Base-by-base conservation (phyloP, 225 moss, liverwort and hornwort genomes). In the Climacium dendroides region DNA sequence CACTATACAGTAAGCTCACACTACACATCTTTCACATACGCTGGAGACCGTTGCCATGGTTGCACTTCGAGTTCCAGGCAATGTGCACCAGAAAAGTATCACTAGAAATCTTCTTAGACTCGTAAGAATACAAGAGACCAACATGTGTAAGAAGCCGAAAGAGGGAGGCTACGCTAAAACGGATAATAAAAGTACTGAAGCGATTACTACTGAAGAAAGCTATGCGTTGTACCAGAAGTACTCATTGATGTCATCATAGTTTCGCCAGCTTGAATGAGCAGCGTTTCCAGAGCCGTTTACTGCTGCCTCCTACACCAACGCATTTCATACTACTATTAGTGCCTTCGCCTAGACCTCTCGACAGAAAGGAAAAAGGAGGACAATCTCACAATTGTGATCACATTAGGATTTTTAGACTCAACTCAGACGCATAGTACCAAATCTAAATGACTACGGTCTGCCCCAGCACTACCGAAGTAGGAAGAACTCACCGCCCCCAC, bases 241-340 rank as follows among this genome's bases (percentile, higher is more conserved):
- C 84, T 98, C 98, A 90, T 98, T 98, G 90, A 98, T 91, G 70
- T 98, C 98, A 87, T 98, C 98, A 87, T 98, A 98, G 86, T 98
- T 99, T 87, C 99, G 95, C 99, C 99, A 99, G 39, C 91, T 94
- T 89, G 99, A 96, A 92, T 99, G 99, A n/a, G 94, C 88, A 88
- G 92, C 90, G 53, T 90, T 93, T 78, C 96, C 98, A 47, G 78
- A 26, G 28, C 64, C 85, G 81, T 96, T 96, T 48, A 89, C 61
- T 61, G 81, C 67, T 88, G 97, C 94, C 91, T 98, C 98, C 97
- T 98, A 94, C 87, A 91, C 59, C 85, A 86, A 72, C 78, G 53
- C 50, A 78, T 43, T 43, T 58, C 81, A 86, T 81, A 75, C 45
- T 71, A 84, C 75, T 74, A 35, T 82, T 76, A 84, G 19, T 39